phyloP scores from a whole-genome alignment of 2,329 filamentous ascomycete genomes.

The Botrytis galanthina region DNA sequence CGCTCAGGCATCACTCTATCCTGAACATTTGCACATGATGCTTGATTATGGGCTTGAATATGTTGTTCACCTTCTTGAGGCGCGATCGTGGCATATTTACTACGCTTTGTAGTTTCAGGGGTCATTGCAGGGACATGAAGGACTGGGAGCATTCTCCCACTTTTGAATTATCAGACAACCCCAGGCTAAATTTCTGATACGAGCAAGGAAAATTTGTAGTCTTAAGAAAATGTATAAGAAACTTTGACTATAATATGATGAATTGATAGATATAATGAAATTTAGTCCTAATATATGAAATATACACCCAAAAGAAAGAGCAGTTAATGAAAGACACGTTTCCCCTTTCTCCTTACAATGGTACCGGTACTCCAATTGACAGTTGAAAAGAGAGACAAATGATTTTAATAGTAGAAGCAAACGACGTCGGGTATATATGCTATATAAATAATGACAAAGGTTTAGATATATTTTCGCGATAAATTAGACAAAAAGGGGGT shows the following conservation, averaged over 20 bases:
- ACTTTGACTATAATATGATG: neutral
- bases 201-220: neutral
- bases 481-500: neutral
- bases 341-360: neutral
- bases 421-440: neutral
- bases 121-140: constrained; percentile 22
- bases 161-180: neutral
- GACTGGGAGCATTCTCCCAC: constrained; percentile 24
- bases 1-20: constrained; percentile 23
- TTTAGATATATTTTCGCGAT: neutral
- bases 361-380: neutral
- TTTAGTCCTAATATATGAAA: constrained; percentile 6
- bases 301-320: neutral
- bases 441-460: neutral
- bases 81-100: constrained; percentile 26
- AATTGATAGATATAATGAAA: constrained; percentile 9
- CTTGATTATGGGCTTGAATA: constrained; percentile 20
- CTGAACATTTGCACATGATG: constrained; percentile 18
- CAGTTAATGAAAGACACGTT: constrained; percentile 4
- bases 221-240: neutral
- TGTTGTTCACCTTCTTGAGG: constrained; percentile 21
- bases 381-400: neutral
- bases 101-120: constrained; percentile 28
- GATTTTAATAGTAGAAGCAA: neutral
- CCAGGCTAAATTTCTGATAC: neutral